Conservation (phyloP, 371 early-diverging fungal species). For the Mortierella sp. region DNA sequence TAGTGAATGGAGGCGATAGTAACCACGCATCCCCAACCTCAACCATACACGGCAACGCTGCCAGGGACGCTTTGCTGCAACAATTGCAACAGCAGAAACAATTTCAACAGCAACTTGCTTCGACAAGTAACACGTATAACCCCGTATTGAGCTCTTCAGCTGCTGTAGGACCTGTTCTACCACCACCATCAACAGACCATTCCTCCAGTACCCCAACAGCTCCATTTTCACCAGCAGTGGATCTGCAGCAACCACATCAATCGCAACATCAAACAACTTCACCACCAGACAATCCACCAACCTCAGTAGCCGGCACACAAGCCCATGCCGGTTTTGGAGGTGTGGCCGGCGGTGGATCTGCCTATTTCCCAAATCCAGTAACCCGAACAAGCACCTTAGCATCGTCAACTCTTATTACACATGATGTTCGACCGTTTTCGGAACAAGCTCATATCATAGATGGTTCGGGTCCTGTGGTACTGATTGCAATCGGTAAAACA, state of each 20-base stretch:
- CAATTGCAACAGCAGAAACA: conserved; percentile 4
- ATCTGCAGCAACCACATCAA: conserved; percentile 10
- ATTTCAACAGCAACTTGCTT: not conserved
- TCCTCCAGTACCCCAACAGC: not conserved
- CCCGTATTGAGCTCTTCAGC: conserved; percentile 10
- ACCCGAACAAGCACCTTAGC: conserved; percentile 34
- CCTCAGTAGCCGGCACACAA: not conserved
- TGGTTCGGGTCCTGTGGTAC: conserved; percentile 45
- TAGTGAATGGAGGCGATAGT: not conserved
- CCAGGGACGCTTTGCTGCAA: not conserved
- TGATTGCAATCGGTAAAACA: conserved; percentile 55
- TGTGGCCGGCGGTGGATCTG: conserved; percentile 21
- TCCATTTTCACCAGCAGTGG: not conserved
- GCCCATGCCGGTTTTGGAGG: not conserved
- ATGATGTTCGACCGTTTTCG: conserved; percentile 31
- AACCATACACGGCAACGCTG: not conserved
- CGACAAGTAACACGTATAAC: conserved; percentile 1
- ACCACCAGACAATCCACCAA: not conserved
- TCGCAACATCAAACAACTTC: conserved; percentile 1
- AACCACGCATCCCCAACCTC: not conserved
- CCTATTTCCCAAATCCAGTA: conserved; percentile 28
- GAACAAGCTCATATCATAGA: conserved; percentile 45
- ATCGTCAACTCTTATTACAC: conserved; percentile 31
- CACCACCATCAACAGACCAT: conserved; percentile 8
- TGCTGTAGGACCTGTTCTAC: conserved; percentile 5